Base-by-base conservation (phyloP, 75 land plant genomes). In the Larix kaempferi region DNA sequence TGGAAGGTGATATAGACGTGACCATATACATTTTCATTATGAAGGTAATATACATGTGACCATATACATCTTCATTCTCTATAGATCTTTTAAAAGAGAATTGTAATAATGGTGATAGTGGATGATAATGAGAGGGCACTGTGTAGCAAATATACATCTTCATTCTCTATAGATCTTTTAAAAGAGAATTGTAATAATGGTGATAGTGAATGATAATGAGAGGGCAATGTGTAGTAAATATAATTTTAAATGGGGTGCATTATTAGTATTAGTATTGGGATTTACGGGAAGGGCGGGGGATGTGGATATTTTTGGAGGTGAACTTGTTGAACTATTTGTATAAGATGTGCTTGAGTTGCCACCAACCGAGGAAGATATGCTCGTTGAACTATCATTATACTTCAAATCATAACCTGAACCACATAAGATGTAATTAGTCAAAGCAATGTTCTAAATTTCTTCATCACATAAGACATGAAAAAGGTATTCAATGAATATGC, bases 371-470 rank as follows among this genome's bases (percentile, higher is more conserved):
- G 66, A 26, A 33, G 29, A 29, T 27, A 13, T 63, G 15, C 3
- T 12, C 13, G 35, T 44, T 69, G 49, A 12, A 69, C 44, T 69
- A 41, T 22, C 17, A 41, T 41, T 21, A 41, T 69, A 69, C 14
- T 19, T 41, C 23, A n/a, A 10, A 21, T 41, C n/a, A 69, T 69
- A 41, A 69, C 72, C 72, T 69, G 72, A 69, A 69, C 39, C 72
- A 69, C 2, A 69, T 21, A 69, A 39, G 2, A 69, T 21, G 72
- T 10, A 39, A 22, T 69, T 69, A 69, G 21, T 69, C 2, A 41
- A 35, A 19, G 12, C n/a, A 69, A 21, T 21, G 12, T 19, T 69
- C 3, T 35, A 67, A 17, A n/a, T 35, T 16, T 21, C 71, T 67
- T 37, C 21, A 37, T 37, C 37, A 2, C 3, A 17, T 13, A 69